Base-by-base conservation (phyloP, 495 filamentous ascomycete species). In the Corynascus novoguineensis region DNA sequence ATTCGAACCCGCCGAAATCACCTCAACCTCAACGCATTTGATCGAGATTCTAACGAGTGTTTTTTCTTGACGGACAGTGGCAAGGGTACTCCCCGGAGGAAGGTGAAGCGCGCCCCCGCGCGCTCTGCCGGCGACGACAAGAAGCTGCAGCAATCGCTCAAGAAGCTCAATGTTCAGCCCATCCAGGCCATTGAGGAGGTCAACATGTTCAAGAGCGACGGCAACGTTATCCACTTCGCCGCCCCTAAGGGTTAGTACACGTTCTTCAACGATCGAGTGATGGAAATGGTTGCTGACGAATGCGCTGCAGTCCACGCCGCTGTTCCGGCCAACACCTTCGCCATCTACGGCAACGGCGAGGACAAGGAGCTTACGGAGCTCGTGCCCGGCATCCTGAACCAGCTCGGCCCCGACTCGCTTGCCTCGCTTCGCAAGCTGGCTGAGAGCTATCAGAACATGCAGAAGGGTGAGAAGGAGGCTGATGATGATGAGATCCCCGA, bases 181-280 rank as follows among this genome's bases (percentile, higher is more conserved):
- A 96, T 98, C 78, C 92, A 96, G 81, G 89, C 86, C 55, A 97
- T 98, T 66, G 93, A 98, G 84, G 93, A 98, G 80, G 93, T 98
- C 71, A 98, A 98, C 84, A 98, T 97, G 95, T 97, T 97, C 86
- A 98, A 97, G 84, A 86, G 88, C 73, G 93, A 98, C 68, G 93
- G 93, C 66, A 98, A 98, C 75, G 93, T 98, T 74, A 97, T 98
- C 72, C 93, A 98, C 83, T 98, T 98, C 73, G 84, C 89, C 67
- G 88, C 88, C 62, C 93, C 93, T 51, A 97, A 96, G 79, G 93
- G 93, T 97, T 74, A 65, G 80, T 79, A 52, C 51, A 35, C n/a
- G n/a, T n/a, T n/a, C n/a, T n/a, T n/a, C n/a, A 3, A 14, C 12
- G 17, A 2, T 10, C 29, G 22, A 5, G 17, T 37, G 37, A 22